Evolutionary conservation across 1,284 basidiomycete genomes (phyloP).

Genomic region (Papiliotrema nemorosa): DNA sequence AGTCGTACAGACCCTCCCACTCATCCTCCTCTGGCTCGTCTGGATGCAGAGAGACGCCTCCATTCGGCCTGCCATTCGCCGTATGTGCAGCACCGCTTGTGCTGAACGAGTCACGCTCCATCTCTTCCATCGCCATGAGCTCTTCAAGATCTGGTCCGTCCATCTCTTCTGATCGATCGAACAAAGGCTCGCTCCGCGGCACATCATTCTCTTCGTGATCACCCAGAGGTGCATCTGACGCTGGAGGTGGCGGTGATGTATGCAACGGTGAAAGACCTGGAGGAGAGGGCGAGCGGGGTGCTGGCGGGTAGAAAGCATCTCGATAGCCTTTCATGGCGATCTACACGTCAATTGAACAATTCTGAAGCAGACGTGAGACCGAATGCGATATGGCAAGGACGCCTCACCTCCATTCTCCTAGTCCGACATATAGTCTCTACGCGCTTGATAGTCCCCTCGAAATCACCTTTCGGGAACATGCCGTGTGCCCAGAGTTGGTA

Average conservation of each 20-base stretch:
- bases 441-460: conserved; percentile 72
- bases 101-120: conserved; percentile 55
- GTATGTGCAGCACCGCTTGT: conserved; percentile 11
- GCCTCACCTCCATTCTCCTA: conserved; percentile 71
- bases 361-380: not conserved
- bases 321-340: conserved; percentile 47
- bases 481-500: conserved; percentile 91
- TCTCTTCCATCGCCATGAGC: conserved; percentile 66
- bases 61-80: not conserved
- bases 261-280: conserved; percentile 14
- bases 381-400: conserved; percentile 4
- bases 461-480: conserved; percentile 81
- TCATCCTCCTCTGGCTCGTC: conserved; percentile 27
- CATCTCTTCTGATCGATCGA: conserved; percentile 28
- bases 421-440: conserved; percentile 83
- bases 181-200: conserved; percentile 18
- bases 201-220: conserved; percentile 3
- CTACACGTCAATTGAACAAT: conserved; percentile 10
- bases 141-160: conserved; percentile 31
- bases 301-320: conserved; percentile 59
- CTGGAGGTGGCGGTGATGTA: conserved; percentile 1
- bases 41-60: conserved; percentile 5
- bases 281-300: conserved; percentile 14
- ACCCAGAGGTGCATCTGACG: conserved; percentile 2
- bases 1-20: conserved; percentile 31